Evolutionary conservation across 2,329 filamentous ascomycete genomes (phyloP).

Genomic region (Colletotrichum somersetense): DNA sequence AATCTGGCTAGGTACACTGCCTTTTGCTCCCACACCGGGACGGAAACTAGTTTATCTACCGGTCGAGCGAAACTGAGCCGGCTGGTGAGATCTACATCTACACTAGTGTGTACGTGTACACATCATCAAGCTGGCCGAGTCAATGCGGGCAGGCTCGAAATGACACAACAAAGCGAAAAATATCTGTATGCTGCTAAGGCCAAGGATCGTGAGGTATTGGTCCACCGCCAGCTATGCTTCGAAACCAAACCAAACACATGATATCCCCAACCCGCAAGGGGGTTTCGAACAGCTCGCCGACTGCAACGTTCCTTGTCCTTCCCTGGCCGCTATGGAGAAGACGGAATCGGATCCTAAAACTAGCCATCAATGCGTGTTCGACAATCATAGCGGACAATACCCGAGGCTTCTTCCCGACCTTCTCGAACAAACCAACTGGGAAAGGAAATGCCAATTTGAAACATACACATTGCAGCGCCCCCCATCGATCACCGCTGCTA

Average conservation of each 20-base stretch:
- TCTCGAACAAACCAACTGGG: conserved; percentile 38
- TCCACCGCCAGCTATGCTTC: conserved; percentile 16
- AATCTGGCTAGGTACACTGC: neutral
- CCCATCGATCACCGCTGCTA: conserved; percentile 24
- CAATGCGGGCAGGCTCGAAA: conserved; percentile 8
- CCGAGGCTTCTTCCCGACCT: conserved; percentile 19
- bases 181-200: conserved; percentile 15
- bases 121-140: neutral
- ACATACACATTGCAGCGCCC: conserved; percentile 19
- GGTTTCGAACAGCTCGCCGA: conserved; percentile 18
- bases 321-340: conserved; percentile 8
- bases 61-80: neutral
- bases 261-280: conserved; percentile 10
- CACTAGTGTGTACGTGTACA: neutral
- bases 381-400: neutral
- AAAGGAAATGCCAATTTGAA: conserved; percentile 27
- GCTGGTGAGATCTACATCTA: conserved; percentile 8
- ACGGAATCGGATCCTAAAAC: neutral
- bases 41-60: conserved; percentile 1
- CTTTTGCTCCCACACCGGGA: neutral
- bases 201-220: conserved; percentile 21
- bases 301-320: conserved; percentile 27
- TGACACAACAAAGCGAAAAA: conserved; percentile 1
- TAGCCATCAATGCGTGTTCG: conserved; percentile 14
- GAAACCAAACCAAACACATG: conserved; percentile 34